phyloP scores from a whole-genome alignment of 1,284 basidiomycete genomes.

The Melampsora occidentalis region DNA sequence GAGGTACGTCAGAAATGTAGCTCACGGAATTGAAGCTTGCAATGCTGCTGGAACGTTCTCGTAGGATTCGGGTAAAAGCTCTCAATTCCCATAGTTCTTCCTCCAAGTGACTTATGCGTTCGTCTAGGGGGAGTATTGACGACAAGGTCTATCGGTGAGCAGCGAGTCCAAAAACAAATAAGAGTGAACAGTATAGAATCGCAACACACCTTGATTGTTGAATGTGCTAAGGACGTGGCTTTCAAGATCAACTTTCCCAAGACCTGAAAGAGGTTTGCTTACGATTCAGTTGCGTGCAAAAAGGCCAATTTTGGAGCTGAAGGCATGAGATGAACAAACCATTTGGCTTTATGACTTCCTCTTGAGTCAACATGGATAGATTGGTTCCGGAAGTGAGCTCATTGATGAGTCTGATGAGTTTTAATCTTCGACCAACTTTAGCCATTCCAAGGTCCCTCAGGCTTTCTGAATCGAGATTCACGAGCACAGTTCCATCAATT shows the following conservation, averaged over 20 bases:
- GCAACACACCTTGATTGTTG: conserved; percentile 26
- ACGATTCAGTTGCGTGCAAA: background rate
- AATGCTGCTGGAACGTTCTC: conserved; percentile 18
- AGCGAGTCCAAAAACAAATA: background rate
- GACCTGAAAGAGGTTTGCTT: background rate
- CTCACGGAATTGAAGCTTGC: conserved; percentile 30
- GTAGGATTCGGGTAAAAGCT: conserved; percentile 22
- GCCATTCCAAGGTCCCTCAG: conserved; percentile 33
- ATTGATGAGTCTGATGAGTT: conserved; percentile 32
- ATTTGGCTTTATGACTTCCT: background rate
- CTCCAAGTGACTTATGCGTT: conserved; percentile 30
- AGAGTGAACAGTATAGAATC: background rate
- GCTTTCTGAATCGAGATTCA: conserved; percentile 32
- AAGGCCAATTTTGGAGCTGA: background rate
- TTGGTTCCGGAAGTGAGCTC: conserved; percentile 5
- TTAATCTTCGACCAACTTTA: conserved; percentile 40
- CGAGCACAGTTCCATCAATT: conserved; percentile 38
- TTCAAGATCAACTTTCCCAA: conserved; percentile 8
- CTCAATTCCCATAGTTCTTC: conserved; percentile 37
- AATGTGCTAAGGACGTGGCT: conserved; percentile 11
- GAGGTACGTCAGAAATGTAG: background rate
- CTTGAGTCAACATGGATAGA: background rate
- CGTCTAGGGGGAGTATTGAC: conserved; percentile 1
- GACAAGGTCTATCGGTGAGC: background rate
- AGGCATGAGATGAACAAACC: background rate